Evolutionary conservation across 1,284 basidiomycete genomes (phyloP).

Genomic region (Schizopora paradoxa): DNA sequence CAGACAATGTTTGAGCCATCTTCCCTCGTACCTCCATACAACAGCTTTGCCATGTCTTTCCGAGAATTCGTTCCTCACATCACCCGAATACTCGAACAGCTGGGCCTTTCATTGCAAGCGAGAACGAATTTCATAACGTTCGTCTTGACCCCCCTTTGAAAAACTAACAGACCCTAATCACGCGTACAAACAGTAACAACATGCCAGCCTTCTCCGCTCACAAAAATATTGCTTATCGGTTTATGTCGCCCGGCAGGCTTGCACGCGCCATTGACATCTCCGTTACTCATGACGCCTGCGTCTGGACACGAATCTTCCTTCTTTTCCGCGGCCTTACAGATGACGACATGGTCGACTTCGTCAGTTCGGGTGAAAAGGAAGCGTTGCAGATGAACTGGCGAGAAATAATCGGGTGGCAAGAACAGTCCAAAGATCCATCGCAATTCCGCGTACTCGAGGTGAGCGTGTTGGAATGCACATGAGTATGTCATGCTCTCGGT

Average conservation of each 20-base stretch:
- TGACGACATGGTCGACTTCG: constrained; percentile 67
- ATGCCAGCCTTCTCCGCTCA: constrained; percentile 63
- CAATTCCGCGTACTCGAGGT: constrained; percentile 74
- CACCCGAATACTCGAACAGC: constrained; percentile 68
- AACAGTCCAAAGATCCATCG: constrained; percentile 64
- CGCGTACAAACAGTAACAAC: constrained; percentile 33
- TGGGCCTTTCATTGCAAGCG: constrained; percentile 73
- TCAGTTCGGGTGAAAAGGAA: constrained; percentile 78
- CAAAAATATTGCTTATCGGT: constrained; percentile 82
- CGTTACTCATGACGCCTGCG: constrained; percentile 68
- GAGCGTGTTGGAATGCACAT: constrained; percentile 66
- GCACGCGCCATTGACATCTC: constrained; percentile 80
- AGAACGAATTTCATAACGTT: constrained; percentile 75
- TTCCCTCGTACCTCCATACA: constrained; percentile 57
- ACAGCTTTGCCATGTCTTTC: constrained; percentile 76
- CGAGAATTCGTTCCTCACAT: constrained; percentile 73
- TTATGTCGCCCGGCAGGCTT: constrained; percentile 68
- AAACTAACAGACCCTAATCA: neutral
- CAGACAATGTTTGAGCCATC: constrained; percentile 11
- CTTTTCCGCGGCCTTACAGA: constrained; percentile 78
- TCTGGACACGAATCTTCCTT: constrained; percentile 78
- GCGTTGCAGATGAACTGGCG: constrained; percentile 74
- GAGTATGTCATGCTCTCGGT: constrained; percentile 17
- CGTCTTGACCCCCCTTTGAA: constrained; percentile 21
- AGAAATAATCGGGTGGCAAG: constrained; percentile 69